Conservation (phyloP, 1,284 basidiomycete genomes). For the Irpex rosettiformis region DNA sequence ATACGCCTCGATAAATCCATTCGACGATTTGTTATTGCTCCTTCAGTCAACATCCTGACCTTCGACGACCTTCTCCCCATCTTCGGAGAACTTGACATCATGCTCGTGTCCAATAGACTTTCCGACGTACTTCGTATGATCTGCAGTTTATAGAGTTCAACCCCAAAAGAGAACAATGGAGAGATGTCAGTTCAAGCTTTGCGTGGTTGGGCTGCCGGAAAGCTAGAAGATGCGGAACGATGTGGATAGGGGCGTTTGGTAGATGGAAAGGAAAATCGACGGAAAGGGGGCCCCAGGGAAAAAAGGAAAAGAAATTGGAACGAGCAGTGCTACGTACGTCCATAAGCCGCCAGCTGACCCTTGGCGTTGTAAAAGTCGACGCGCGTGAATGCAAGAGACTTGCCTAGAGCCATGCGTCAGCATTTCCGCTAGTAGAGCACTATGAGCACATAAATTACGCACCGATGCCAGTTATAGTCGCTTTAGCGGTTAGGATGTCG, state of each 20-base stretch:
- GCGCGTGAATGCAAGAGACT: slow-evolving; percentile 78
- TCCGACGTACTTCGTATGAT: slow-evolving; percentile 88
- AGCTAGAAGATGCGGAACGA: neutral
- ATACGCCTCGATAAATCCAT: too few relatives aligned
- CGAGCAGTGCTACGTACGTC: slow-evolving; percentile 40
- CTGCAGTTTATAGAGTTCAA: slow-evolving; percentile 32
- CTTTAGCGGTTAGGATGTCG: slow-evolving; percentile 60
- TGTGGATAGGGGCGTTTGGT: too few relatives aligned
- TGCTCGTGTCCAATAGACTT: slow-evolving; percentile 65
- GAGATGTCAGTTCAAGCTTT: neutral
- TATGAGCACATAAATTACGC: slow-evolving; percentile 17
- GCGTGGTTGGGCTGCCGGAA: too few relatives aligned
- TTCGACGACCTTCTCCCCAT: slow-evolving; percentile 70
- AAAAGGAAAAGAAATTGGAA: neutral
- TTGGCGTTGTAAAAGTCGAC: slow-evolving; percentile 71
- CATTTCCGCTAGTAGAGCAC: neutral
- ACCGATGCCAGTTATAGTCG: slow-evolving; percentile 64
- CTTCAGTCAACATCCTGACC: slow-evolving; percentile 49
- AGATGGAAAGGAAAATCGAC: too few relatives aligned
- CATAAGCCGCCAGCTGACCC: slow-evolving; percentile 82
- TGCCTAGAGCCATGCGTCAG: slow-evolving; percentile 44
- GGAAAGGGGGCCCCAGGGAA: neutral
- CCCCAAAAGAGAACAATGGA: neutral
- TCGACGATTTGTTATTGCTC: neutral
- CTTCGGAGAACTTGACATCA: slow-evolving; percentile 78